A percentile compares a stretch with the other conserved stretches of the same genome.
These are phyloP conservation scores for Juglanconis sp. DNA, from an alignment of 2,329 filamentous ascomycete species.

Conservation along the genomic window DNA sequence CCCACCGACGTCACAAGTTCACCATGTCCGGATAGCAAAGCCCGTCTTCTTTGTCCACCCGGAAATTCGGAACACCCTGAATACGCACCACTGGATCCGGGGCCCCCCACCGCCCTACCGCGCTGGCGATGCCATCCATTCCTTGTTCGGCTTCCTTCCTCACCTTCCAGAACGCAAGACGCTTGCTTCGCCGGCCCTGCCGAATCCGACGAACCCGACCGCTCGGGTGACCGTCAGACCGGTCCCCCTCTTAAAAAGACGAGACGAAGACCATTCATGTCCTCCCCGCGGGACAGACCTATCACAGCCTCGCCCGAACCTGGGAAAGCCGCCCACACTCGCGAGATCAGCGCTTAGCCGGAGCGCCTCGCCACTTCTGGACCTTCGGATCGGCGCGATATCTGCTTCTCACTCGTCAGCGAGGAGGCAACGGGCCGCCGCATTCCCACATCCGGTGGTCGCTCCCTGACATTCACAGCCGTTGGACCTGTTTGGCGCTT, in stretches of 20 bases:
- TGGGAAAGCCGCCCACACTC: conserved; percentile 7
- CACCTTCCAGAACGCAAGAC: neutral
- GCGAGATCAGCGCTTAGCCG: conserved; percentile 13
- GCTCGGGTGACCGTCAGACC: neutral
- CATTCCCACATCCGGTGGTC: neutral
- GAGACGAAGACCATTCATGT: neutral
- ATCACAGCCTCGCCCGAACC: conserved; percentile 12
- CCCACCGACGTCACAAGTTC: neutral
- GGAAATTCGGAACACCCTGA: neutral
- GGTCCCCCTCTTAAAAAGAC: neutral
- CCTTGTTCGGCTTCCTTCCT: neutral
- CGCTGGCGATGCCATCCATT: neutral
- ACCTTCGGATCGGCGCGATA: conserved; percentile 13
- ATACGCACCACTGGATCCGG: neutral
- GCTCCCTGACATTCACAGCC: neutral
- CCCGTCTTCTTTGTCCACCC: neutral
- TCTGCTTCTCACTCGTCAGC: neutral
- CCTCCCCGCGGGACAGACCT: neutral
- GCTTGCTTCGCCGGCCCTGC: neutral
- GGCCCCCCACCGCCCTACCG: neutral
- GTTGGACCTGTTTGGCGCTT: neutral
- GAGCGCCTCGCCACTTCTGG: conserved; percentile 14
- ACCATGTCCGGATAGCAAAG: neutral
- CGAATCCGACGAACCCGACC: neutral
- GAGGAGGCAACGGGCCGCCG: neutral